A percentile compares a stretch with the other conserved stretches of the same genome.
phyloP scores from a whole-genome alignment of 192 early-diverging fungal species.

The Phlyctochytrium bullatum region DNA sequence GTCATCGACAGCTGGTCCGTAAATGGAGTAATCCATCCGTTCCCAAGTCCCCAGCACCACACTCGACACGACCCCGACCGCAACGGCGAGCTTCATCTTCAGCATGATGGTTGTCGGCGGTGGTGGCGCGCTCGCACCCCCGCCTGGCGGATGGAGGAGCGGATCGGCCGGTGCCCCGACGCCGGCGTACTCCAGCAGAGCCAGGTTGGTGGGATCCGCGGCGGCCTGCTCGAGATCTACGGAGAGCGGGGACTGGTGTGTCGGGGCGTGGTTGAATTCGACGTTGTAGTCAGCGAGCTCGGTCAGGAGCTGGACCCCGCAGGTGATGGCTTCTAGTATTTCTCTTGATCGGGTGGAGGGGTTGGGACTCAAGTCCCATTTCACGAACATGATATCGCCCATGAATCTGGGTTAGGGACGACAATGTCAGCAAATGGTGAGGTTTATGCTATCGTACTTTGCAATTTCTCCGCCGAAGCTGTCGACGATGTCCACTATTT shows the following conservation, averaged over 20 bases:
- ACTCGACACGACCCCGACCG: background rate
- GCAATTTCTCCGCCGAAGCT: background rate
- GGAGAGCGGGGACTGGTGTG: background rate
- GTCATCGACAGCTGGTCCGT: background rate
- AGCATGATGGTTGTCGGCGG: background rate
- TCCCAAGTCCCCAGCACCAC: slow-evolving; percentile 2
- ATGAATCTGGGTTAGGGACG: background rate
- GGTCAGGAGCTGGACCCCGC: slow-evolving; percentile 4
- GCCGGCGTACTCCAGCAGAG: slow-evolving; percentile 3
- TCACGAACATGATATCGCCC: slow-evolving; percentile 1
- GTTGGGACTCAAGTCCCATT: background rate
- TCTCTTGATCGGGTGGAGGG: background rate
- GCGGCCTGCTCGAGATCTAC: background rate
- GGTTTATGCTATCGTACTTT: background rate
- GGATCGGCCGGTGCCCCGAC: background rate
- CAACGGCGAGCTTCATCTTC: background rate
- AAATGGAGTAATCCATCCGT: background rate
- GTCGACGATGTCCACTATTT: slow-evolving; percentile 6
- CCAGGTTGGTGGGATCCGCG: background rate
- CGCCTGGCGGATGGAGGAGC: no score
- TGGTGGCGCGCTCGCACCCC: background rate
- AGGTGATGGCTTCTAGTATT: background rate
- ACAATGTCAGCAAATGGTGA: background rate
- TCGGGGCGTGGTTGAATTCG: background rate
- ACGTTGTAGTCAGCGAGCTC: slow-evolving; percentile 1